A percentile compares a stretch with the other conserved stretches of the same genome.
phyloP scores from a whole-genome alignment of 2,329 filamentous ascomycete genomes.

The Coccinonectria pachysandricola region DNA sequence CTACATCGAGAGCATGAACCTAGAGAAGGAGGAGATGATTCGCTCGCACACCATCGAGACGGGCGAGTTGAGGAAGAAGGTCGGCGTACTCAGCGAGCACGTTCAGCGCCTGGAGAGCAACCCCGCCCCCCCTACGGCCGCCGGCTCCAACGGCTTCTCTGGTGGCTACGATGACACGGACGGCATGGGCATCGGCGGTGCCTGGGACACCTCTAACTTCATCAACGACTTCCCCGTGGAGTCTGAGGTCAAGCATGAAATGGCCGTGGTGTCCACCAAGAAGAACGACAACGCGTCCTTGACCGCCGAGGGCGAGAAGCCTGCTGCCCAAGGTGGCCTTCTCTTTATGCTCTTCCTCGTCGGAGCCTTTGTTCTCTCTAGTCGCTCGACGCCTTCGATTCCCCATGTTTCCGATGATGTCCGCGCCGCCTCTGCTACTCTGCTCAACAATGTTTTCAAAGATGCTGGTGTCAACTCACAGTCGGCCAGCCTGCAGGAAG shows the following conservation, averaged over 20 bases:
- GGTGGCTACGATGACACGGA: constrained; percentile 75
- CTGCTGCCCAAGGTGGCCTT: constrained; percentile 67
- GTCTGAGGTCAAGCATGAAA: constrained; percentile 49
- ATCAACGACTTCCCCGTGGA: constrained; percentile 61
- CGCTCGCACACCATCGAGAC: constrained; percentile 82
- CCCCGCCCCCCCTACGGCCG: constrained; percentile 28
- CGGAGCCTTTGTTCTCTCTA: constrained; percentile 90
- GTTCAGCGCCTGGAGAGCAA: constrained; percentile 58
- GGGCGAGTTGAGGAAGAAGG: constrained; percentile 84
- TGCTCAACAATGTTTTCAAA: constrained; percentile 74
- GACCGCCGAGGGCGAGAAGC: constrained; percentile 45
- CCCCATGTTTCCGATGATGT: constrained; percentile 73
- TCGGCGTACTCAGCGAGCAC: constrained; percentile 67
- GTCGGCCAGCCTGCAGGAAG: constrained; percentile 32
- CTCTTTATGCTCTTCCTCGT: constrained; percentile 94
- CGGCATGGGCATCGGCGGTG: constrained; percentile 66
- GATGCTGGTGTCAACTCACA: constrained; percentile 54
- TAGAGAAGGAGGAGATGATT: constrained; percentile 89
- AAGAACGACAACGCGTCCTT: constrained; percentile 31
- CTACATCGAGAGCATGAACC: constrained; percentile 64
- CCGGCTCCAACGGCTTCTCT: constrained; percentile 52
- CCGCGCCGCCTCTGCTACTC: constrained; percentile 63
- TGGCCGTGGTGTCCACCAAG: constrained; percentile 43
- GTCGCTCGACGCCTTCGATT: constrained; percentile 61
- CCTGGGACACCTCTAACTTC: constrained; percentile 70